These are phyloP conservation scores for Pythium biforme DNA, from an alignment of 352 stramenopile species.

Conservation along the genomic window DNA sequence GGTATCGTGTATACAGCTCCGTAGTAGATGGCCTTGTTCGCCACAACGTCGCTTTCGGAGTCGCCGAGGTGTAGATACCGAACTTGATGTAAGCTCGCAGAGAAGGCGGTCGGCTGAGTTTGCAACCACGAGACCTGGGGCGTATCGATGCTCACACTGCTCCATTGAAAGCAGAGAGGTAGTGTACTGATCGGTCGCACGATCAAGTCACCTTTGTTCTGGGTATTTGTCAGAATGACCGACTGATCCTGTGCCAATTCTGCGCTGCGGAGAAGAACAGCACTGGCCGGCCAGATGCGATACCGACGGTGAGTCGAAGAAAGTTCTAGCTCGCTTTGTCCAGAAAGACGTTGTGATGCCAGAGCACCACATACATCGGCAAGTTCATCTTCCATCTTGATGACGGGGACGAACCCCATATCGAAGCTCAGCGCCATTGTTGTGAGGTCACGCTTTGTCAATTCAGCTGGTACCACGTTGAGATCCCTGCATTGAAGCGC, in stretches of 20 bases:
- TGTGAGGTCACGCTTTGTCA: background rate
- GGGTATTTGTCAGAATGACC: constrained; percentile 58
- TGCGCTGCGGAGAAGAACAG: constrained; percentile 22
- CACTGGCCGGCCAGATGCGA: constrained; percentile 43
- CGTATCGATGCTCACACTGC: background rate
- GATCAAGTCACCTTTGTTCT: constrained; percentile 39
- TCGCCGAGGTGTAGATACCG: constrained; percentile 15
- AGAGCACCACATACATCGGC: constrained; percentile 4
- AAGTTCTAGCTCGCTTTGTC: constrained; percentile 31
- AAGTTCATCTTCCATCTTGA: constrained; percentile 67
- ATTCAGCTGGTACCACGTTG: background rate
- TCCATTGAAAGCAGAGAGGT: constrained; percentile 65
- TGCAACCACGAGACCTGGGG: constrained; percentile 16
- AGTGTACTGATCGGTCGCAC: constrained; percentile 74
- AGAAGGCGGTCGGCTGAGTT: constrained; percentile 25
- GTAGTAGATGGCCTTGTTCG: constrained; percentile 42
- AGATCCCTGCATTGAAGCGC: constrained; percentile 45
- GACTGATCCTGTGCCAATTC: background rate
- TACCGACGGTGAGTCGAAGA: constrained; percentile 42
- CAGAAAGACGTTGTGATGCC: background rate
- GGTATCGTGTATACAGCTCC: constrained; percentile 45
- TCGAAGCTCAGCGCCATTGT: constrained; percentile 28
- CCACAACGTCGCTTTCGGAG: background rate
- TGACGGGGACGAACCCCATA: constrained; percentile 67
- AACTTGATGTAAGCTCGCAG: constrained; percentile 10